Conservation (phyloP, 257 asterid species). For the Salvia hispanica region DNA sequence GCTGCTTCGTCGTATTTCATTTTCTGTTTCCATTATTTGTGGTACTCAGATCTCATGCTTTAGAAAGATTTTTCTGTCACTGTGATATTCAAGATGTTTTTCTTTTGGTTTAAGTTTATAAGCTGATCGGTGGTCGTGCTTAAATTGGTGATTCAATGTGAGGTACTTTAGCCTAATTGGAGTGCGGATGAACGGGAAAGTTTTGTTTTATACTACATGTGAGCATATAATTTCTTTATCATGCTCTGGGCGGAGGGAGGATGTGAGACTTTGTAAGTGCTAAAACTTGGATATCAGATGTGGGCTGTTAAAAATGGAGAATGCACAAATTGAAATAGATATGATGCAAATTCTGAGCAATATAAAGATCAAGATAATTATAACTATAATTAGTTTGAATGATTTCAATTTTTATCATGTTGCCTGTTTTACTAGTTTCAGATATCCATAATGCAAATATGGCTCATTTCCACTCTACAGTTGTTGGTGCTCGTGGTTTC, state of each 20-base stretch:
- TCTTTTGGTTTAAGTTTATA: neutral
- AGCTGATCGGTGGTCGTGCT: neutral
- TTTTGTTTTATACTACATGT: neutral
- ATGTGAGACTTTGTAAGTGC: conserved; percentile 4
- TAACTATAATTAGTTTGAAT: neutral
- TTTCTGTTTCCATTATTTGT: neutral
- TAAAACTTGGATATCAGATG: neutral
- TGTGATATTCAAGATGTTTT: conserved; percentile 17
- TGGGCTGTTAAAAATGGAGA: neutral
- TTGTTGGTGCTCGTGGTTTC: neutral
- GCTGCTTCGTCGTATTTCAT: conserved; percentile 6
- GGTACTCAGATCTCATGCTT: neutral
- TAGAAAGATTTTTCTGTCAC: neutral
- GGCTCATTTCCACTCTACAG: neutral
- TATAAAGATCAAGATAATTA: neutral
- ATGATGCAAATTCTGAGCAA: neutral
- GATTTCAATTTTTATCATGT: too few relatives aligned
- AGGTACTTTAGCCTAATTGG: conserved; percentile 20
- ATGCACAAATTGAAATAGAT: neutral
- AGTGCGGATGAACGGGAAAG: conserved; percentile 2
- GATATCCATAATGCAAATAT: neutral
- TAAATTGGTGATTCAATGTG: conserved; percentile 11
- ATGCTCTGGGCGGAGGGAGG: conserved; percentile 12
- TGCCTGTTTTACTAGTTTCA: neutral
- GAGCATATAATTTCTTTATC: conserved; percentile 4